phyloP scores from a whole-genome alignment of 345 rosid genomes.

The Erodium maritimum region DNA sequence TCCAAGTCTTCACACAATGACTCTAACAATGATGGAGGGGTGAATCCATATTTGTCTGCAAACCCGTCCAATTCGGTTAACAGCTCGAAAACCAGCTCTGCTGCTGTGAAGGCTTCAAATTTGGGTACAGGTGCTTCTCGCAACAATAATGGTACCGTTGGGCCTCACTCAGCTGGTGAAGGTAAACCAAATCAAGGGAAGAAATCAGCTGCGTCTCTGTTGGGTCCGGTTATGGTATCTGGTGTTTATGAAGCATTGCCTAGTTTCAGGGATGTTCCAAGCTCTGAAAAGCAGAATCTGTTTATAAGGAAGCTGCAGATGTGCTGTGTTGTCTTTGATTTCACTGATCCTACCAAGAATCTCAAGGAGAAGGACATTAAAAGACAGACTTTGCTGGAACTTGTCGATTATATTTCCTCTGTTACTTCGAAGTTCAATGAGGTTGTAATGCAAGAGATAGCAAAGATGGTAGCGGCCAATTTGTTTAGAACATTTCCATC shows the following conservation, averaged over 20 bases:
- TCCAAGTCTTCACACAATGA: slow-evolving; percentile 5
- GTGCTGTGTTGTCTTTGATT: slow-evolving; percentile 5
- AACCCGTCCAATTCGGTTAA: slow-evolving; percentile 2
- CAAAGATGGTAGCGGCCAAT: slow-evolving; percentile 18
- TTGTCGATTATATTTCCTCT: not conserved
- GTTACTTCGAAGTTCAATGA: slow-evolving; percentile 13
- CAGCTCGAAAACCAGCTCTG: slow-evolving; percentile 2
- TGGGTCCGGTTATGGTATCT: slow-evolving; percentile 1
- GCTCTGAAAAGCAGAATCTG: slow-evolving; percentile 2
- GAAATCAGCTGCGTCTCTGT: not conserved
- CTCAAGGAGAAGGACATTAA: slow-evolving; percentile 5
- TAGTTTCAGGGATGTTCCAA: slow-evolving; percentile 5
- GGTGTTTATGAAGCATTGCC: slow-evolving; percentile 3
- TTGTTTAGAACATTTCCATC: slow-evolving; percentile 19
- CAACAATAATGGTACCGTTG: slow-evolving; percentile 1
- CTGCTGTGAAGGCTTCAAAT: slow-evolving; percentile 1
- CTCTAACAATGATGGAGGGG: slow-evolving; percentile 1
- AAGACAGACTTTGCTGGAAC: not conserved
- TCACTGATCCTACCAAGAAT: slow-evolving; percentile 1
- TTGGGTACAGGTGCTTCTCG: not conserved
- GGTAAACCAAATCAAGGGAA: slow-evolving; percentile 5
- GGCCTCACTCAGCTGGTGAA: not conserved
- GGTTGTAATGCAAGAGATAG: slow-evolving; percentile 17
- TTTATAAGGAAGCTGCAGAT: slow-evolving; percentile 1
- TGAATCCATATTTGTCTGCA: slow-evolving; percentile 1